phyloP scores from a whole-genome alignment of 345 rosid species.

The Diplotaxis tenuifolia region DNA sequence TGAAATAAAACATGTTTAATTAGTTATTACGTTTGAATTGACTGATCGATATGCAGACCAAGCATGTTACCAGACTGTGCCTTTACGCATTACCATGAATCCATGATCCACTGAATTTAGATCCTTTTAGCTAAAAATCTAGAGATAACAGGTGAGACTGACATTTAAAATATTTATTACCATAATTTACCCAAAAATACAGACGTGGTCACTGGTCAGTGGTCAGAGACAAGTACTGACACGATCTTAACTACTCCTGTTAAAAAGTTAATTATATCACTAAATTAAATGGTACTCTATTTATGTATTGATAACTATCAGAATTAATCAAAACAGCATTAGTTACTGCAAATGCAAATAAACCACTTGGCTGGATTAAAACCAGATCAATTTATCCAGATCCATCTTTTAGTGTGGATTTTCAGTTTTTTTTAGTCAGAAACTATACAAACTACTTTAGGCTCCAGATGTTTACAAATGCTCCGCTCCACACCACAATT shows the following conservation, averaged over 20 bases:
- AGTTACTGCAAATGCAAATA: too few relatives aligned
- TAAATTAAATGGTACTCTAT: background rate
- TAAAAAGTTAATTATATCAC: background rate
- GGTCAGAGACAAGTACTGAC: constrained; percentile 37
- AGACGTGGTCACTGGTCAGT: constrained; percentile 21
- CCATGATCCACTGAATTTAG: constrained; percentile 36
- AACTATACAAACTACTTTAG: too few relatives aligned
- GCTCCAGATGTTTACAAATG: too few relatives aligned
- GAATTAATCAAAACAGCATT: background rate
- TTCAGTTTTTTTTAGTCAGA: too few relatives aligned
- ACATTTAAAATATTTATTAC: background rate
- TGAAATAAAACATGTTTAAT: background rate
- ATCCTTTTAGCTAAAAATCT: constrained; percentile 25
- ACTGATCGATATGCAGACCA: constrained; percentile 36
- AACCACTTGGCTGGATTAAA: background rate
- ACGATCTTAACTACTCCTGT: constrained; percentile 32
- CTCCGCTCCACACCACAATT: too few relatives aligned
- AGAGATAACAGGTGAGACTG: background rate
- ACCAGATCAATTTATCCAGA: background rate
- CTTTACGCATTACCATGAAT: constrained; percentile 32
- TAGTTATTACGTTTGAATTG: constrained; percentile 9
- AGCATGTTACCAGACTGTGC: constrained; percentile 33
- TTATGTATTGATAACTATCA: background rate
- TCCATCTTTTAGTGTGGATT: background rate
- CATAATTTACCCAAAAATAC: background rate